These are phyloP conservation scores for Obba rivulosa DNA, from an alignment of 768 basidiomycete species.

Conservation along the genomic window DNA sequence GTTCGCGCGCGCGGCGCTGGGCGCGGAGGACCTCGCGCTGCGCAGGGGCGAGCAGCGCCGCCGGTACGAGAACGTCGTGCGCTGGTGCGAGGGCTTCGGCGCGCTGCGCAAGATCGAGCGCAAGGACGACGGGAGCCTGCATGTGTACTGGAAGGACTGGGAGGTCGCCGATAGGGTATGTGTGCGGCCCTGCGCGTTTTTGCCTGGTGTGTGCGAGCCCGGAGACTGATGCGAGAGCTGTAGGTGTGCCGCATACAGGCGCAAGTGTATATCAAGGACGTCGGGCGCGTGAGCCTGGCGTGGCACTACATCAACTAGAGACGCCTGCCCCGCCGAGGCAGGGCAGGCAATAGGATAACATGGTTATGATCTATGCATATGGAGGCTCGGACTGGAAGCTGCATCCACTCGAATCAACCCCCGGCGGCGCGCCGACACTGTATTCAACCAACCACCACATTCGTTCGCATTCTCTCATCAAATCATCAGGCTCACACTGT, in stretches of 20 bases:
- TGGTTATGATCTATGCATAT: too few species aligned
- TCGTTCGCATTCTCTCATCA: too few species aligned
- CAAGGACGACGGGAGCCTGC: slow-evolving; percentile 20
- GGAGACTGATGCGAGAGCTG: background rate
- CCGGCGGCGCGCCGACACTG: too few species aligned
- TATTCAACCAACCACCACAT: too few species aligned
- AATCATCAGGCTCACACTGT: too few species aligned
- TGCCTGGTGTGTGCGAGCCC: background rate
- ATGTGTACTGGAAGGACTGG: slow-evolving; percentile 24
- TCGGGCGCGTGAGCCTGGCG: slow-evolving; percentile 21
- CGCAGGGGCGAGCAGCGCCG: slow-evolving; percentile 6
- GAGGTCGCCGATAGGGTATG: slow-evolving; percentile 23
- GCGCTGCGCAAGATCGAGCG: slow-evolving; percentile 17
- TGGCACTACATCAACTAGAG: slow-evolving; percentile 20
- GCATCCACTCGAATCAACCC: too few species aligned
- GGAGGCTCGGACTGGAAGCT: too few species aligned
- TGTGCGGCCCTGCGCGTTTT: background rate
- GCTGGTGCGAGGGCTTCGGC: slow-evolving; percentile 24
- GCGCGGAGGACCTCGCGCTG: background rate
- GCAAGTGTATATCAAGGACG: slow-evolving; percentile 23
- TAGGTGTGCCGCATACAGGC: slow-evolving; percentile 24
- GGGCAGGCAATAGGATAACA: too few species aligned
- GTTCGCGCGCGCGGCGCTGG: slow-evolving; percentile 2
- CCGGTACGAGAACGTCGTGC: slow-evolving; percentile 14
- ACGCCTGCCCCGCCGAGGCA: background rate